Base-by-base conservation (phyloP, 1,139 yeast species). In the Sugiyamaella castrensis region DNA sequence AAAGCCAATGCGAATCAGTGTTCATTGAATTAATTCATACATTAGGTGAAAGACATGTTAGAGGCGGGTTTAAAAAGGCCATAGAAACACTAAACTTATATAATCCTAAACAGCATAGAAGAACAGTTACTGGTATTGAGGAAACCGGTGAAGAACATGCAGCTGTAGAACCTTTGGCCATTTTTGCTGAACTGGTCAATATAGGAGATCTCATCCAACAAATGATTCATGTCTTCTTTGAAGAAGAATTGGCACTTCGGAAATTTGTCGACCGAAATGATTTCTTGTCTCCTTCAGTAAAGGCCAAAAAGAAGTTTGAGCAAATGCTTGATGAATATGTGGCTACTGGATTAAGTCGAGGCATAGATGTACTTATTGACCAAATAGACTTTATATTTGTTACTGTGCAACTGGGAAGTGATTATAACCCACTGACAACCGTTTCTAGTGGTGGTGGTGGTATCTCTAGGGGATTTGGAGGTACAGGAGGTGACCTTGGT, bases 141-240 rank as follows among this genome's bases (percentile, higher is more conserved):
- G 51, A 43, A 10, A 16, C 35, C 24, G 63, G 60, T 2, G 53
- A 51, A 12, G 59, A 55, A 31, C 52, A 52, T 10, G 54, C 54
- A 9, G 64, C 71, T 1, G 86, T 87, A 9, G 94, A 86, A 57
- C 98, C 98, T 0, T 73, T 92, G 46, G 86, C 87, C 0, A 79
- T 87, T 48, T 92, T 92, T 62, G 86, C 94, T 15, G 97, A 91
- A 63, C 73, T 92, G 54, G 94, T 92, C 38, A 92, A 91, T 59
- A 83, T 88, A 58, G 98, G 96, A 7, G 98, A 92, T 65, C 71
- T 91, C 53, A 87, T 92, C 29, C 85, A 88, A 61, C 98, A 91
- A 64, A 88, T 92, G 95, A 72, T 89, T 39, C 92, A 87, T 53
- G 88, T 89, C 1, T 92, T 92, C 61, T 91, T 88, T 67, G 85